Base-by-base conservation (phyloP, 2,329 filamentous ascomycete species). In the Zymoseptoria brevis region DNA sequence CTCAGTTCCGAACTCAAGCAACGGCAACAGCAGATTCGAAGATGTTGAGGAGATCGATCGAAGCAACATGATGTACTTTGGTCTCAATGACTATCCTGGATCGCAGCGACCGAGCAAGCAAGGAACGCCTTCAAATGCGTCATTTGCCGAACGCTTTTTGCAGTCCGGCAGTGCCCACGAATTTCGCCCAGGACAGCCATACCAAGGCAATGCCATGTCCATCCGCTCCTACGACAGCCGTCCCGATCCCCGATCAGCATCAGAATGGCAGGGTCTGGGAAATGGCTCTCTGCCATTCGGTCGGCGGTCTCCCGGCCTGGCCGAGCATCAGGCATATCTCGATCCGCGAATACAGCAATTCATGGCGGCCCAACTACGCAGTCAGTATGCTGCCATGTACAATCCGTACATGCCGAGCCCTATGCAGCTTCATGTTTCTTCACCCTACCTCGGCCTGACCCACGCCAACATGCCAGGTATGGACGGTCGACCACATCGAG, bases 161-260 rank as follows among this genome's bases (percentile, higher is more conserved):
- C 61, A 61, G 53, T 56, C 60, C 9, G 61, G 58, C 24, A 57
- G 53, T 55, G 30, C 57, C 9, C 55, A 57, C 16, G 64, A 67
- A 26, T 64, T 65, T 21, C 62, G 60, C 16, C 66, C 62, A 19
- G 60, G 62, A 19, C 60, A 66, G 30, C 59, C 64, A 13, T 76
- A 54, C 72, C 74, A 60, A 73, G 76, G 30, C 75, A 77, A 26
- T 74, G 74, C 29, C 72, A 71, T 58, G 74, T 19, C 69, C 64
- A 49, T 71, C 64, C 52, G 71, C 70, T 19, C 69, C 73, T 26
- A 75, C 77, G 41, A 74, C 70, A 35, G 76, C 72, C 16, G 79
- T 79, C 63, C 68, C 75, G 24, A 75, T 72, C 2, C 68, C 57
- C 77, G 77, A 58, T 80, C 79, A 60, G 67, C 82, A 19, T 74